These are phyloP conservation scores for Cystobasidiaceae sp. DNA, from an alignment of 1,284 basidiomycete species.

Conservation along the genomic window DNA sequence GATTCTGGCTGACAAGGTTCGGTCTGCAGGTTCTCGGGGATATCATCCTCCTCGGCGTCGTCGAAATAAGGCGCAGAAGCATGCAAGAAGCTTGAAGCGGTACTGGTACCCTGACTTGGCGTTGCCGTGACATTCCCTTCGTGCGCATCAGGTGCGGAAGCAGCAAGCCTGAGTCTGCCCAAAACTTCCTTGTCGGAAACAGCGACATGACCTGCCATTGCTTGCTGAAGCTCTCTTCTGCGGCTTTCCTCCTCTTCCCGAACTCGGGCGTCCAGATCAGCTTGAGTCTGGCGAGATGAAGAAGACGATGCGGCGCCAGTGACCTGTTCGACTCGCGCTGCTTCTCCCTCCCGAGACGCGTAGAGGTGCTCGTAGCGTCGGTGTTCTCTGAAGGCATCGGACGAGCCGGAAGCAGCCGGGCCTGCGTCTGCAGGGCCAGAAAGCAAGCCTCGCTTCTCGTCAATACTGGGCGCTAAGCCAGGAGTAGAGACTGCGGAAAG, in stretches of 20 bases:
- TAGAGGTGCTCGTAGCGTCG: constrained; percentile 29
- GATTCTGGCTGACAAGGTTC: neutral
- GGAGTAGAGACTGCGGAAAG: constrained; percentile 5
- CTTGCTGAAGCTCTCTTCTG: constrained; percentile 1
- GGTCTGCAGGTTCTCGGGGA: neutral
- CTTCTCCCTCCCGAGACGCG: constrained; percentile 16
- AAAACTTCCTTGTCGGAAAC: constrained; percentile 25
- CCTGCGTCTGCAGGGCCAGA: neutral
- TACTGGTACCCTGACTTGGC: neutral
- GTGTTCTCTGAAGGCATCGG: constrained; percentile 10
- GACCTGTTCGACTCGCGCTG: constrained; percentile 11
- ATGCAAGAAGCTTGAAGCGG: neutral
- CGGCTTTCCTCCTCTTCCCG: constrained; percentile 3
- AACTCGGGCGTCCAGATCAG: neutral
- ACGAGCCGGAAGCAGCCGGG: neutral
- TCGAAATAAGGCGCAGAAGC: constrained; percentile 27
- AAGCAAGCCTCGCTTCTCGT: constrained; percentile 26
- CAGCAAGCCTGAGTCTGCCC: constrained; percentile 11
- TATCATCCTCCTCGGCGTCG: constrained; percentile 3
- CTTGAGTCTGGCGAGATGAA: neutral
- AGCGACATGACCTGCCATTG: constrained; percentile 20
- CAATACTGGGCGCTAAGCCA: constrained; percentile 1
- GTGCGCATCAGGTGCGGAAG: constrained; percentile 8
- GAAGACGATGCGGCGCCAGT: constrained; percentile 19
- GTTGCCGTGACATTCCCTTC: neutral